A percentile compares a stretch with the other conserved stretches of the same genome.
Evolutionary conservation across 805 yeast species (phyloP).

Genomic region (Ogataea nitratoaversa): DNA sequence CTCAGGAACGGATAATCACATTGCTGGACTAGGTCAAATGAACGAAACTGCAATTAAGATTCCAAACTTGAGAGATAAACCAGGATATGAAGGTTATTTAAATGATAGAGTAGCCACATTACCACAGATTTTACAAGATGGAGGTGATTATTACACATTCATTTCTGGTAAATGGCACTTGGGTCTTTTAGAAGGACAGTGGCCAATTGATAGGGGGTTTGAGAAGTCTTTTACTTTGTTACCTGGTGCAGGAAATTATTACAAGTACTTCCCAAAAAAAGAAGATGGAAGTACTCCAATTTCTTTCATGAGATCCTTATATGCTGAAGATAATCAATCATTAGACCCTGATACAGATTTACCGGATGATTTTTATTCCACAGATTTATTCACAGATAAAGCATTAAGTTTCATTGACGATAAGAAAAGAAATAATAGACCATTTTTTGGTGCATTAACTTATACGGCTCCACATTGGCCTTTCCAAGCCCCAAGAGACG

Average conservation of each 20-base stretch:
- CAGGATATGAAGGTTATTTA: conserved; percentile 54
- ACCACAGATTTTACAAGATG: conserved; percentile 45
- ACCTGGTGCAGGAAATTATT: conserved; percentile 59
- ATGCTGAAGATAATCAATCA: conserved; percentile 34
- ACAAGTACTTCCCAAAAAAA: conserved; percentile 39
- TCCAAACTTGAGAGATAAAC: conserved; percentile 39
- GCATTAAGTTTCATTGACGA: conserved; percentile 34
- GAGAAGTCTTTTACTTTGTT: conserved; percentile 45
- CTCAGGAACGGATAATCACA: conserved; percentile 59
- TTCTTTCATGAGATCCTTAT: conserved; percentile 37
- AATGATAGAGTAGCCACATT: conserved; percentile 49
- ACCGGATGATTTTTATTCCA: conserved; percentile 46
- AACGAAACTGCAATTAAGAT: conserved; percentile 38
- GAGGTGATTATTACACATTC: conserved; percentile 44
- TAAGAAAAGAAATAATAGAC: conserved; percentile 37
- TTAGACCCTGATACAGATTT: conserved; percentile 33
- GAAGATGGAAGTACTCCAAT: conserved; percentile 20
- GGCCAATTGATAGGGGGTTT: conserved; percentile 49
- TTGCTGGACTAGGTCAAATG: conserved; percentile 60
- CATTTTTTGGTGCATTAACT: conserved; percentile 51
- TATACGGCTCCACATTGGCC: conserved; percentile 71
- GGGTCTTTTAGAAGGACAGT: conserved; percentile 43
- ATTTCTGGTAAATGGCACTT: conserved; percentile 62
- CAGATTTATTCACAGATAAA: conserved; percentile 41
- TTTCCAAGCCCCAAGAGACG: conserved; percentile 50